Evolutionary conservation across 2,329 filamentous ascomycete species (phyloP).

Genomic region (Cylindrodendrum hubeiense): DNA sequence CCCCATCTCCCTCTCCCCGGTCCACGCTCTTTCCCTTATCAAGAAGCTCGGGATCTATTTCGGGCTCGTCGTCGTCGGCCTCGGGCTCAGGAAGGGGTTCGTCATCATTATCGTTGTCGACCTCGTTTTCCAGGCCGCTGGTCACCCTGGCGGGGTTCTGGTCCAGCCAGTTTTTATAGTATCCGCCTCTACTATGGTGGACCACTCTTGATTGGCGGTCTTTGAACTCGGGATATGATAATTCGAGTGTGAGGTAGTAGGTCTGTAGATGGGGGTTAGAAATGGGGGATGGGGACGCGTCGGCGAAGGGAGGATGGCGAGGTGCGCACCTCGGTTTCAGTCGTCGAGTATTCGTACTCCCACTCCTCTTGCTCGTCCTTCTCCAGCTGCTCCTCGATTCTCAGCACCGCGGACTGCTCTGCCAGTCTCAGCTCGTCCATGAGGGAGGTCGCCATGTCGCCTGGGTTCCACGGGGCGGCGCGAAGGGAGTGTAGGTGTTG

Average conservation of each 20-base stretch:
- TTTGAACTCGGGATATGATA: constrained; percentile 71
- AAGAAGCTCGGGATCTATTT: constrained; percentile 41
- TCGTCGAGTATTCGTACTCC: constrained; percentile 76
- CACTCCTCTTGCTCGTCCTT: constrained; percentile 68
- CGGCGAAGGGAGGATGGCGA: neutral
- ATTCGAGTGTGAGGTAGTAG: constrained; percentile 73
- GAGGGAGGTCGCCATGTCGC: constrained; percentile 27
- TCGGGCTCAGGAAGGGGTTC: constrained; percentile 50
- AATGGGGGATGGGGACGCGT: neutral
- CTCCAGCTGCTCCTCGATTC: constrained; percentile 45
- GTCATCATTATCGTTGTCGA: constrained; percentile 47
- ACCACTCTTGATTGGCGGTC: constrained; percentile 55
- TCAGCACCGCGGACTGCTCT: constrained; percentile 44
- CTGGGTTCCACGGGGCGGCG: neutral
- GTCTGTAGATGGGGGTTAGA: constrained; percentile 58
- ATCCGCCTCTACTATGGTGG: constrained; percentile 58
- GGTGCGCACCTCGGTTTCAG: constrained; percentile 68
- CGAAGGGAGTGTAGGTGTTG: neutral
- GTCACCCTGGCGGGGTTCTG: constrained; percentile 39
- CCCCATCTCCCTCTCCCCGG: constrained; percentile 20
- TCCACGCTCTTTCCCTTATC: constrained; percentile 36
- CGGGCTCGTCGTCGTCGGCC: constrained; percentile 47
- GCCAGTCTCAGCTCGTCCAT: constrained; percentile 32
- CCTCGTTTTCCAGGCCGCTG: constrained; percentile 25
- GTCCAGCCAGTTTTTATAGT: constrained; percentile 58